Evolutionary conservation across 139 green algal genomes (phyloP).

Genomic region (Closterium sp.): DNA sequence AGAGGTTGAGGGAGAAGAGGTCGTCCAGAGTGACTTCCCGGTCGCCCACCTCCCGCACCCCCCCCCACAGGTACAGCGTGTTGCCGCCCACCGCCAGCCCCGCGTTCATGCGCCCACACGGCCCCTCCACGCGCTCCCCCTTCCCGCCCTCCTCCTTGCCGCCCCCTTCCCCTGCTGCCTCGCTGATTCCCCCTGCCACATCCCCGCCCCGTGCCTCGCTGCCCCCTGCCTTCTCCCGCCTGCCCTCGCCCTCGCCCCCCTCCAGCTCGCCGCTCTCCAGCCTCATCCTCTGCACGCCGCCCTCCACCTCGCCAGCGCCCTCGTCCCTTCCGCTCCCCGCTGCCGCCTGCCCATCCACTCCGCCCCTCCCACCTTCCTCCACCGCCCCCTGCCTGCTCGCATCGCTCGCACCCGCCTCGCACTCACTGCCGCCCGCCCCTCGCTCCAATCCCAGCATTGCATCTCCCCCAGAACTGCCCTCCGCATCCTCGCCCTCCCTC

Average conservation of each 20-base stretch:
- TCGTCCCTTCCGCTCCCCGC: not conserved
- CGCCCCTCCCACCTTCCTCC: not conserved
- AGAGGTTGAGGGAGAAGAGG: slow-evolving; percentile 84
- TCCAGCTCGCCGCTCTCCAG: not conserved
- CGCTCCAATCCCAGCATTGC: not conserved
- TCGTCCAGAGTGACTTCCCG: slow-evolving; percentile 89
- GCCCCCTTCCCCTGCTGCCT: slow-evolving; percentile 13
- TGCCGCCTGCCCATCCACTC: not conserved
- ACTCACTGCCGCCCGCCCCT: not conserved
- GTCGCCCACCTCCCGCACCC: slow-evolving; percentile 80
- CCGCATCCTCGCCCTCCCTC: not conserved
- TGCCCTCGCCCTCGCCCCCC: not conserved
- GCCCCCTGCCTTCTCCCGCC: not conserved
- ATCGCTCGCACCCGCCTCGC: not conserved
- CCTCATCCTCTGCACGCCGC: not conserved
- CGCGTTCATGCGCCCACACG: slow-evolving; percentile 75
- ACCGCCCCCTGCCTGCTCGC: not conserved
- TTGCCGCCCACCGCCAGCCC: slow-evolving; percentile 70
- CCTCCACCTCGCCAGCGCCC: not conserved
- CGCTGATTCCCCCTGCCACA: not conserved
- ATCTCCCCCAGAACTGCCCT: not conserved
- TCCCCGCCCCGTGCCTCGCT: slow-evolving; percentile 5
- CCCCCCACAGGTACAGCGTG: slow-evolving; percentile 84
- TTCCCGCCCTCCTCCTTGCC: slow-evolving; percentile 20
- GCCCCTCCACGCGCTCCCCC: slow-evolving; percentile 41